Conservation (phyloP, 2,329 filamentous ascomycete genomes). For the Fusarium piperis region DNA sequence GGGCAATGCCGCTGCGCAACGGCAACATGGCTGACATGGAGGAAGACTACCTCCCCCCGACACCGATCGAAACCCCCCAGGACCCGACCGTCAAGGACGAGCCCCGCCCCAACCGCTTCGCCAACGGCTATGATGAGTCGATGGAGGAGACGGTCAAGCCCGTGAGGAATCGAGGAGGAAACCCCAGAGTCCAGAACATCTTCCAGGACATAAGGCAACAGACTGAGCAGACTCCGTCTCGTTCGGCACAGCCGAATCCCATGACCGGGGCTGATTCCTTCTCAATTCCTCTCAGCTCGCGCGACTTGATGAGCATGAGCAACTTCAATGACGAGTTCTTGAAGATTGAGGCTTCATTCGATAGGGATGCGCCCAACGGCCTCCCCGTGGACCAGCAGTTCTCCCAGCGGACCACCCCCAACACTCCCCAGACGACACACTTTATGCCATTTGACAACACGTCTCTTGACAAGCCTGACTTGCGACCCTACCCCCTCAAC, state of each 20-base stretch:
- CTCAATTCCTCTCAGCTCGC: slow-evolving; percentile 62
- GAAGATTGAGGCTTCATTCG: slow-evolving; percentile 50
- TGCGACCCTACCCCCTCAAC: slow-evolving; percentile 45
- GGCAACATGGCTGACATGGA: slow-evolving; percentile 13
- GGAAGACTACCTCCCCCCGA: slow-evolving; percentile 71
- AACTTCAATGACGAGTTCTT: slow-evolving; percentile 56
- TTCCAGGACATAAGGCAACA: neutral
- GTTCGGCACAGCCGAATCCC: slow-evolving; percentile 63
- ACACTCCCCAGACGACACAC: slow-evolving; percentile 58
- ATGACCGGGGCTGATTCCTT: slow-evolving; percentile 59
- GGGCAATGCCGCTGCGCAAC: slow-evolving; percentile 12
- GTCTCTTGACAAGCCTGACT: slow-evolving; percentile 56
- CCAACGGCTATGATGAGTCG: slow-evolving; percentile 70
- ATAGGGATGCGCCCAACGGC: slow-evolving; percentile 46
- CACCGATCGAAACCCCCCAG: slow-evolving; percentile 72
- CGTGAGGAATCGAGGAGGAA: slow-evolving; percentile 51
- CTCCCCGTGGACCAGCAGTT: slow-evolving; percentile 54
- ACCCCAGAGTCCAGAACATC: slow-evolving; percentile 67
- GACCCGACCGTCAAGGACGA: slow-evolving; percentile 56
- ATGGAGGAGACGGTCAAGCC: slow-evolving; percentile 75
- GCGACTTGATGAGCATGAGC: slow-evolving; percentile 67
- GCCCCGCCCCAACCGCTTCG: slow-evolving; percentile 60
- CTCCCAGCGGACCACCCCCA: slow-evolving; percentile 63
- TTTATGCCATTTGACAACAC: slow-evolving; percentile 44
- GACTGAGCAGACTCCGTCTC: slow-evolving; percentile 62